Percentiles rank a stretch among this genome's conserved stretches.
These are phyloP conservation scores for Fusarium protoensiforme DNA, from an alignment of 2,329 filamentous ascomycete genomes.

Conservation along the genomic window DNA sequence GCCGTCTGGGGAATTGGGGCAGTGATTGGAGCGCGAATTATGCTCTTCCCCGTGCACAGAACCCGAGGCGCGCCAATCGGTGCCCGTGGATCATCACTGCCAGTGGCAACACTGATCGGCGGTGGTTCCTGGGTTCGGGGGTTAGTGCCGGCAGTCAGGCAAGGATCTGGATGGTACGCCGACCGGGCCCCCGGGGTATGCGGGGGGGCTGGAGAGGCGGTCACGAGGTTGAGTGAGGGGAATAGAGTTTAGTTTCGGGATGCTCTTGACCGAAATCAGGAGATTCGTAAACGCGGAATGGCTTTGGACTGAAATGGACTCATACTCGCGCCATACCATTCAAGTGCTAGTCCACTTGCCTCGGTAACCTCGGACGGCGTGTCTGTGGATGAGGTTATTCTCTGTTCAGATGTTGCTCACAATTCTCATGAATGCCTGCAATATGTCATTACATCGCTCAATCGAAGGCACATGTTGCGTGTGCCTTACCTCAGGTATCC, in stretches of 20 bases:
- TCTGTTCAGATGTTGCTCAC: not conserved
- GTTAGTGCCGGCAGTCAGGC: constrained; percentile 10
- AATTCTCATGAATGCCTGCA: not conserved
- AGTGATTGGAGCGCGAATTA: constrained; percentile 32
- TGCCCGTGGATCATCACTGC: not conserved
- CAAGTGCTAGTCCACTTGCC: not conserved
- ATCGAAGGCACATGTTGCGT: not conserved
- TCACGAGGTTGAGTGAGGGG: constrained; percentile 19
- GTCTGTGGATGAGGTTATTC: not conserved
- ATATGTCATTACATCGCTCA: not conserved
- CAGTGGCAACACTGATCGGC: not conserved
- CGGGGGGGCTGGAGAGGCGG: constrained; percentile 17
- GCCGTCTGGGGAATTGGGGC: constrained; percentile 22
- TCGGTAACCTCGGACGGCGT: constrained; percentile 1
- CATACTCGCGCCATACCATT: not conserved
- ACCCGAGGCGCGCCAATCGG: constrained; percentile 31
- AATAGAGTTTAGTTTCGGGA: constrained; percentile 6
- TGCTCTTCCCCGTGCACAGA: not conserved
- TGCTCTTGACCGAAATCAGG: constrained; percentile 18
- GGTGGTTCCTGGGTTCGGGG: constrained; percentile 4
- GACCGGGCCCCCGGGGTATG: not conserved
- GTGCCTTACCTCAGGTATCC: too few relatives aligned
- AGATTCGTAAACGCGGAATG: constrained; percentile 5
- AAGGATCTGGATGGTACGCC: constrained; percentile 13
- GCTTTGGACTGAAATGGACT: not conserved